phyloP scores from a whole-genome alignment of 164 flowering plant species.

The Malania oleifera region DNA sequence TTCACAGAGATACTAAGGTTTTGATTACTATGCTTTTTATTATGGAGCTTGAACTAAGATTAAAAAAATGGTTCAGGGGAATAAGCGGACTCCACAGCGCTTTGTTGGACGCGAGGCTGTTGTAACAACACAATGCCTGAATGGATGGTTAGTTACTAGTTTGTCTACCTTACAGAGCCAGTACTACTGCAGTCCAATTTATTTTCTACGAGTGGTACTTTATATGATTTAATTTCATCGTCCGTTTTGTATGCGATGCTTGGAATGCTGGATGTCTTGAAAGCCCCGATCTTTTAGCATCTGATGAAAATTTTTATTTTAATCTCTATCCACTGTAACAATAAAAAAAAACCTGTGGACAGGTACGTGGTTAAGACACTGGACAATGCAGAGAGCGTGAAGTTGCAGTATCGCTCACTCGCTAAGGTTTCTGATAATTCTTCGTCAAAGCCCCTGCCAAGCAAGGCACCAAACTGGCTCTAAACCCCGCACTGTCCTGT shows the following conservation, averaged over 20 bases:
- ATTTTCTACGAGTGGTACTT: too few relatives aligned
- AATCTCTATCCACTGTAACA: not conserved
- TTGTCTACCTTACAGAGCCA: too few relatives aligned
- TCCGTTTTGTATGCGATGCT: too few relatives aligned
- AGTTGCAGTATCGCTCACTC: slow-evolving; percentile 92
- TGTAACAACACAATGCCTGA: slow-evolving; percentile 92
- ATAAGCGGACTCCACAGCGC: slow-evolving; percentile 88
- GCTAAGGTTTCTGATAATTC: slow-evolving; percentile 60
- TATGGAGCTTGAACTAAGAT: not conserved
- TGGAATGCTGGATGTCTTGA: too few relatives aligned
- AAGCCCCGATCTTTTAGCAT: not conserved
- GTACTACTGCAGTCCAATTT: too few relatives aligned
- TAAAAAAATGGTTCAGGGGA: slow-evolving; percentile 50
- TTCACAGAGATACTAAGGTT: not conserved
- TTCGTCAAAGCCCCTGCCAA: slow-evolving; percentile 31
- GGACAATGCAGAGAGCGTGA: slow-evolving; percentile 96
- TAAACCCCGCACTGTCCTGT: slow-evolving; percentile 8
- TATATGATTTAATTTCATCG: too few relatives aligned
- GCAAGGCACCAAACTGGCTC: slow-evolving; percentile 65
- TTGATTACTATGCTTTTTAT: slow-evolving; percentile 4
- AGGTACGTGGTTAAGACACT: slow-evolving; percentile 95
- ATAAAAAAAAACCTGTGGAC: slow-evolving; percentile 10
- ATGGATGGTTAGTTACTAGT: slow-evolving; percentile 79
- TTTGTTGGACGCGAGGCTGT: slow-evolving; percentile 96
- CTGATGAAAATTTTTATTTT: not conserved